phyloP scores from a whole-genome alignment of 371 early-diverging fungal species.

The Mucor irregularis region DNA sequence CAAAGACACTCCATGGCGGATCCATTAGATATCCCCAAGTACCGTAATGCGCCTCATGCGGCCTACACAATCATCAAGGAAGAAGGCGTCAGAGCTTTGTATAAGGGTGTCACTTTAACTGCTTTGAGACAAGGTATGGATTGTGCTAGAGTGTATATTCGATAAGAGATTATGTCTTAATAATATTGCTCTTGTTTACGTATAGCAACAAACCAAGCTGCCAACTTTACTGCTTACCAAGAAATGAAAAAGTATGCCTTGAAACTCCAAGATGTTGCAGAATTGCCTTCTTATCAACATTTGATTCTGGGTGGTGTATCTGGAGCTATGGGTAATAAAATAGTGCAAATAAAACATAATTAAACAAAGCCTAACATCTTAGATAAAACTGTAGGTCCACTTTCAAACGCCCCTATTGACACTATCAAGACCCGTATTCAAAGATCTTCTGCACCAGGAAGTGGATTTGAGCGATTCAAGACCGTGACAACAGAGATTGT shows the following conservation, averaged over 20 bases:
- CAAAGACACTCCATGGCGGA: conserved; percentile 96
- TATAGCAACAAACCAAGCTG: conserved; percentile 96
- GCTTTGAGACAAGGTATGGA: conserved; percentile 95
- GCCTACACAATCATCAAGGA: conserved; percentile 91
- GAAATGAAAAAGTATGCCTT: conserved; percentile 76
- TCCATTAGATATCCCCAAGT: conserved; percentile 95
- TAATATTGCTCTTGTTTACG: background rate
- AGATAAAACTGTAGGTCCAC: conserved; percentile 62
- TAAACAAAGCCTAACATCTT: too few species aligned
- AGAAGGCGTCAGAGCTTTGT: conserved; percentile 88
- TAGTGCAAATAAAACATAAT: too few species aligned
- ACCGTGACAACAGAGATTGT: conserved; percentile 72
- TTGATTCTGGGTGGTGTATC: conserved; percentile 90
- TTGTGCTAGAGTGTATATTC: too few species aligned
- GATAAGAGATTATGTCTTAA: background rate
- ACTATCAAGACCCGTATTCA: conserved; percentile 98
- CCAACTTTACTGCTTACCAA: conserved; percentile 97
- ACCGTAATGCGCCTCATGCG: conserved; percentile 93
- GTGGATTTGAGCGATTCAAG: conserved; percentile 79
- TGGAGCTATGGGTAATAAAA: conserved; percentile 92
- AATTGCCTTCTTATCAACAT: conserved; percentile 92
- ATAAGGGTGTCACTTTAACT: conserved; percentile 94
- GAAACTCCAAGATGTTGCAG: conserved; percentile 69
- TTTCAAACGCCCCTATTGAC: conserved; percentile 97
- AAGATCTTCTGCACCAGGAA: conserved; percentile 73